These are phyloP conservation scores for Aspergillus funiculosus DNA, from an alignment of 495 filamentous ascomycete species.

Conservation along the genomic window DNA sequence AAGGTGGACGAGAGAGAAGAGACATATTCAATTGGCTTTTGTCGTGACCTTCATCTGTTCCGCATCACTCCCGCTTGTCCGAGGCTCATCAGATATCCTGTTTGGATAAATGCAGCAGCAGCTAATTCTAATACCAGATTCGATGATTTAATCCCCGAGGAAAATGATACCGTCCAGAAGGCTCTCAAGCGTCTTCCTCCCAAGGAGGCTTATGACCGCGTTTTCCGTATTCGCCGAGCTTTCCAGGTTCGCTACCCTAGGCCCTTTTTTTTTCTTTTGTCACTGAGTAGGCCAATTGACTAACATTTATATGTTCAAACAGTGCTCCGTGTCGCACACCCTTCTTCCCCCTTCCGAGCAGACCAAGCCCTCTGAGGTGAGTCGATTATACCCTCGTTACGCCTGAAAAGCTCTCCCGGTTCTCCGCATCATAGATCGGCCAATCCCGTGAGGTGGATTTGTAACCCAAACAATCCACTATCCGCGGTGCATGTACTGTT, in stretches of 20 bases:
- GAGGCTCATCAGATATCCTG: slow-evolving; percentile 20
- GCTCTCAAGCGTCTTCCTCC: slow-evolving; percentile 85
- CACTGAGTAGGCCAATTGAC: slow-evolving; percentile 7
- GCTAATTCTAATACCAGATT: slow-evolving; percentile 47
- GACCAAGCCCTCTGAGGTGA: slow-evolving; percentile 68
- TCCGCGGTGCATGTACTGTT: slow-evolving; percentile 10
- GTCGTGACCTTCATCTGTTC: neutral
- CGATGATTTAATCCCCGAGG: slow-evolving; percentile 91
- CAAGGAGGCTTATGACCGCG: slow-evolving; percentile 91
- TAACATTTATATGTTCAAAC: slow-evolving; percentile 28
- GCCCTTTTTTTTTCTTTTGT: too few species aligned
- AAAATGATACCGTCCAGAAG: slow-evolving; percentile 74
- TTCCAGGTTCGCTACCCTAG: slow-evolving; percentile 87
- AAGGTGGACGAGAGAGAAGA: neutral
- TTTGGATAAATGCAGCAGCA: neutral
- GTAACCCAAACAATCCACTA: slow-evolving; percentile 25
- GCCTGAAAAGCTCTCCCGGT: slow-evolving; percentile 18
- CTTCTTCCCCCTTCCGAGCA: slow-evolving; percentile 77
- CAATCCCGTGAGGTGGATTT: slow-evolving; percentile 44
- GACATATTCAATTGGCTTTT: neutral
- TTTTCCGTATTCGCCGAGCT: slow-evolving; percentile 92
- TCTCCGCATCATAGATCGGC: slow-evolving; percentile 27
- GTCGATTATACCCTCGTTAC: slow-evolving; percentile 18
- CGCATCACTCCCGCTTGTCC: slow-evolving; percentile 13
- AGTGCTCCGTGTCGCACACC: slow-evolving; percentile 80